Evolutionary conservation across 169 alveolate species (phyloP).

Genomic region (Plasmodium chabaudi): DNA sequence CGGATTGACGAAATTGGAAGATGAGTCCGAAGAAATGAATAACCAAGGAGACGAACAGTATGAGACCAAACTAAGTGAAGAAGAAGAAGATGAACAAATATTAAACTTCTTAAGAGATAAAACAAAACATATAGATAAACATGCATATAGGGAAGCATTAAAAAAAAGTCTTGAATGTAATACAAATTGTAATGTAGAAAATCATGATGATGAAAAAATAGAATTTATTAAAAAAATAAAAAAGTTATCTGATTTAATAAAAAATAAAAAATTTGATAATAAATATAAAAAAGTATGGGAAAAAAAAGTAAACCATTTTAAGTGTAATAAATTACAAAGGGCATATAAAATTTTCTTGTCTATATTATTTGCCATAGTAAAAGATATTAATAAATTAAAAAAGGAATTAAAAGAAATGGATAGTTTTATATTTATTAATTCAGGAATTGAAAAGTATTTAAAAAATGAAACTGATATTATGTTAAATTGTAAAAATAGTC

Average conservation of each 20-base stretch:
- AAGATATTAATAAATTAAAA: conserved; percentile 48
- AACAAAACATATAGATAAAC: conserved; percentile 8
- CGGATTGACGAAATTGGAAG: too few species aligned
- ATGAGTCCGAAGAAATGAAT: not conserved
- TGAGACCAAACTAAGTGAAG: not conserved
- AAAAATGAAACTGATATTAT: conserved; percentile 51
- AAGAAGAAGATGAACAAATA: conserved; percentile 9
- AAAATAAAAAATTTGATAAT: conserved; percentile 53
- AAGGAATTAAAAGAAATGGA: conserved; percentile 44
- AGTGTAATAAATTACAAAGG: conserved; percentile 46
- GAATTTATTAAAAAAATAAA: conserved; percentile 42
- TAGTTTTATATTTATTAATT: conserved; percentile 68
- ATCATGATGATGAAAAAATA: conserved; percentile 44
- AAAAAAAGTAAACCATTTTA: conserved; percentile 9
- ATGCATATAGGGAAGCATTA: conserved; percentile 17
- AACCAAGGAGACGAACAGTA: not conserved
- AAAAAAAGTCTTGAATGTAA: conserved; percentile 23
- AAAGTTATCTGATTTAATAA: conserved; percentile 48
- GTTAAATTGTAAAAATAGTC: not conserved
- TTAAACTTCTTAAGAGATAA: conserved; percentile 27
- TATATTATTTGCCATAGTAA: conserved; percentile 43
- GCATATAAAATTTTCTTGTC: conserved; percentile 54
- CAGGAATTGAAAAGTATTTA: conserved; percentile 66
- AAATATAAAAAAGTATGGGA: conserved; percentile 28
- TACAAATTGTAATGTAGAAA: conserved; percentile 16